Evolutionary conservation across 1,139 yeast species (phyloP), one percentile per base, ranked within the genome.

Genomic region (Meyerozyma elateridarum): DNA sequence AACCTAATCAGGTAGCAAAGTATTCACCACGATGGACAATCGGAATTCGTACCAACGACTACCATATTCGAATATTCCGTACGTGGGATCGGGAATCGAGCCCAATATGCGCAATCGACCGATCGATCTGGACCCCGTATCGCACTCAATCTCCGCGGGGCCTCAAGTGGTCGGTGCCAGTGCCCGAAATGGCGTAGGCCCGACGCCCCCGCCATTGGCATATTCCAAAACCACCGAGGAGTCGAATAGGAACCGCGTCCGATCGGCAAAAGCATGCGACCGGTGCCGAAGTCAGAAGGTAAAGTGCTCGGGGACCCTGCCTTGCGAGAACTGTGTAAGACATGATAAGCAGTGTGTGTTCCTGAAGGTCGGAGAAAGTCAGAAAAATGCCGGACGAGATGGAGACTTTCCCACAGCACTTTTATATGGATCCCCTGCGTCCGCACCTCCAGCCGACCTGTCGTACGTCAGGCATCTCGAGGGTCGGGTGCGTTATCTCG

Each of bases 401-500:
- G 12, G 13, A 16, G 20, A 17, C 22, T 9, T 12, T 8, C 15
- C n/a, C 9, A 8, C 8, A 6, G n/a, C 20, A 19, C 11, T 17
- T 5, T 8, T 16, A 6, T 25, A 11, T n/a, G 29, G 20, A 13
- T 18, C 22, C 4, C 11, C 22, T 4, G 4, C 29, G 11, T 6
- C 22, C 2, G 22, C 29, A 2, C 17, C 22, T 4, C n/a, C 29
- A n/a, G 12, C 17, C 11, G 22, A 27, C 11, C 18, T 15, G 27
- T 11, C 12, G 15, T 64, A 64, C 39, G 46, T 60, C 2, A 36
- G 42, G 14, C 66, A 64, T 37, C 49, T 67, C 32, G 73, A 67
- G 39, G 59, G 61, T 41, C 37, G 72, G 19, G 61, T 67, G 20
- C 64, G 62, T 31, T 65, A 63, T 44, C 51, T 67, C 15, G 73